These are phyloP conservation scores for Entonaema liquescens DNA, from an alignment of 495 filamentous ascomycete genomes.

Conservation along the genomic window DNA sequence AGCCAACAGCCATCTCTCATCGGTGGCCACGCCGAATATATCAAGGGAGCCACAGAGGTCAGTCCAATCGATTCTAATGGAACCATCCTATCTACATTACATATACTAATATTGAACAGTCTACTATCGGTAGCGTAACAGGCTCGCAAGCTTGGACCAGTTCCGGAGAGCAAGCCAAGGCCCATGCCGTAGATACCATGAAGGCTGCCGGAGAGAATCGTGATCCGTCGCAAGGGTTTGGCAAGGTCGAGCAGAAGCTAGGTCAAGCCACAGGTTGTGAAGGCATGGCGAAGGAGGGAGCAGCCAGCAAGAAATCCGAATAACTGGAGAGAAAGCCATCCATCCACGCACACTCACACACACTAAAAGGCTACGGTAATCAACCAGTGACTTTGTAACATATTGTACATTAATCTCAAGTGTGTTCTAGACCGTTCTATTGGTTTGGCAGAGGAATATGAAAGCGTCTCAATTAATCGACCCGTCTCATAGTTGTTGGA, in stretches of 20 bases:
- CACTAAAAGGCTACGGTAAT: background rate
- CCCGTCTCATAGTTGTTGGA: too few relatives aligned
- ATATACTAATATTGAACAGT: constrained; percentile 35
- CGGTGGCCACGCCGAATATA: constrained; percentile 55
- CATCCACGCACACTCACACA: background rate
- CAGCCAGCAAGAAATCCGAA: constrained; percentile 46
- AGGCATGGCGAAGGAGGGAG: constrained; percentile 58
- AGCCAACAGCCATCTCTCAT: constrained; percentile 52
- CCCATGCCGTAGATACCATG: constrained; percentile 53
- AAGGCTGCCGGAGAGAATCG: constrained; percentile 52
- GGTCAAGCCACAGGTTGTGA: constrained; percentile 55
- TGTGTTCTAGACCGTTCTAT: background rate
- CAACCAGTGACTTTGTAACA: background rate
- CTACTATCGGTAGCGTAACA: constrained; percentile 51
- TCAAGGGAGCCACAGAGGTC: constrained; percentile 60
- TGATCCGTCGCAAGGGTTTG: constrained; percentile 53
- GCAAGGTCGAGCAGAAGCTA: constrained; percentile 55
- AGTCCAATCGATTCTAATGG: background rate
- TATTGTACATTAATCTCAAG: background rate
- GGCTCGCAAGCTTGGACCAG: constrained; percentile 56
- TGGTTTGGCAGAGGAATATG: background rate
- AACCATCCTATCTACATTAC: background rate
- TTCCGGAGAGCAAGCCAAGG: constrained; percentile 58
- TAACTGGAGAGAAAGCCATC: constrained; percentile 1
- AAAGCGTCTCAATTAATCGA: too few relatives aligned